Conservation (phyloP, 2,329 filamentous ascomycete genomes). For the Ophiocordyceps camponoti-saundersi region DNA sequence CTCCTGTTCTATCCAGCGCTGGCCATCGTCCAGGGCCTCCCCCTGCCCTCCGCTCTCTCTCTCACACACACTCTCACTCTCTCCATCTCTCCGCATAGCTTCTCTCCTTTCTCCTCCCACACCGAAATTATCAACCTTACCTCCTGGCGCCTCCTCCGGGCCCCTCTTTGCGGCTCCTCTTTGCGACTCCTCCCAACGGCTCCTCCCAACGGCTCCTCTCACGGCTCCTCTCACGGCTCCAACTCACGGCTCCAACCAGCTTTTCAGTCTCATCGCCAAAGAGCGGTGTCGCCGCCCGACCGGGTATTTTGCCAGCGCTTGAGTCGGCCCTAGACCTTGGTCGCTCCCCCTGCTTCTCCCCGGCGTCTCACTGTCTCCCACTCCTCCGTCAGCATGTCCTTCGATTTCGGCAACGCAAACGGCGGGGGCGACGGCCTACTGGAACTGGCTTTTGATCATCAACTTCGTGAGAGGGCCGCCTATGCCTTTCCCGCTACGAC, state of each 20-base stretch:
- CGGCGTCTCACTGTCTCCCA: slow-evolving; percentile 14
- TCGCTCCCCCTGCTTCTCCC: slow-evolving; percentile 10
- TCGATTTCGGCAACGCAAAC: slow-evolving; percentile 39
- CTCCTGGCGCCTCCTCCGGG: too few species aligned
- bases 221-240: slow-evolving; percentile 14
- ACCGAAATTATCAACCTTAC: too few species aligned
- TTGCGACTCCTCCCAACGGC: not conserved
- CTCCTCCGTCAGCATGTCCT: slow-evolving; percentile 29
- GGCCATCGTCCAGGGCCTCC: not conserved
- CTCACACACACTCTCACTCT: not conserved
- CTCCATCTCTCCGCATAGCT: not conserved
- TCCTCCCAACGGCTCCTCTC: slow-evolving; percentile 2
- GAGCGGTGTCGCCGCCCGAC: slow-evolving; percentile 23
- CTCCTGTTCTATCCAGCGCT: not conserved
- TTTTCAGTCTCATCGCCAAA: slow-evolving; percentile 16
- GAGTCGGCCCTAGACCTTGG: not conserved
- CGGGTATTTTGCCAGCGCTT: slow-evolving; percentile 6
- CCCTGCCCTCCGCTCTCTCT: not conserved
- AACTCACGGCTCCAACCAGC: not conserved
- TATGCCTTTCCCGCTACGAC: slow-evolving; percentile 11
- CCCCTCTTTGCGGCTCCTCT: not conserved
- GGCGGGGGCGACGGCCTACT: slow-evolving; percentile 40
- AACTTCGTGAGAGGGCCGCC: slow-evolving; percentile 36
- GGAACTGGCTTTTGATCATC: slow-evolving; percentile 42
- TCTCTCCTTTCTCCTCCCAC: not conserved